These are phyloP conservation scores for Xylaria castorea DNA, from an alignment of 495 filamentous ascomycete genomes.

Conservation along the genomic window DNA sequence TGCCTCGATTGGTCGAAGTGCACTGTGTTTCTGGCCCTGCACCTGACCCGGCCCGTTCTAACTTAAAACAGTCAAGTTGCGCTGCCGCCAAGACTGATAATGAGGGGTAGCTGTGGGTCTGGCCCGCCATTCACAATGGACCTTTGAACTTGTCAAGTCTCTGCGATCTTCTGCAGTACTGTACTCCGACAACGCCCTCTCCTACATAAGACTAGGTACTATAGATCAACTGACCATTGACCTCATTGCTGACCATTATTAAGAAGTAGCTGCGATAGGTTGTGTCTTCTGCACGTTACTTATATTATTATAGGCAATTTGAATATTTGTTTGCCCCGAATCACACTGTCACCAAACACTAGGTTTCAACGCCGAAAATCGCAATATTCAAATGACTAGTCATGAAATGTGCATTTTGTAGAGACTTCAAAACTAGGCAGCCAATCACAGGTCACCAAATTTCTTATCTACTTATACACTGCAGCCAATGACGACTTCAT, in stretches of 20 bases:
- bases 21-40: slow-evolving; percentile 23
- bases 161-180: slow-evolving; percentile 15
- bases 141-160: slow-evolving; percentile 4
- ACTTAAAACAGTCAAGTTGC: slow-evolving; percentile 8
- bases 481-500: not conserved
- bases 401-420: not conserved
- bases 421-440: not conserved
- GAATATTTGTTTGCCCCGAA: not conserved
- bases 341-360: not conserved
- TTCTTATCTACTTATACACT: not conserved
- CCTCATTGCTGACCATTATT: not conserved
- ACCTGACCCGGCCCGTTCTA: slow-evolving; percentile 13
- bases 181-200: not conserved
- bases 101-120: slow-evolving; percentile 21
- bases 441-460: not conserved
- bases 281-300: not conserved
- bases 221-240: not conserved
- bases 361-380: not conserved
- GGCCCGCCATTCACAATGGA: slow-evolving; percentile 9
- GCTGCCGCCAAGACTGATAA: slow-evolving; percentile 13
- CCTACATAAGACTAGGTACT: not conserved
- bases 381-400: not conserved
- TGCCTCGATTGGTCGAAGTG: slow-evolving; percentile 11
- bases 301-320: not conserved
- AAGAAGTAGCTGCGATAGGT: not conserved